Evolutionary conservation across 495 filamentous ascomycete species (phyloP), one percentile per base, ranked within the genome.

Genomic region (Terfezia boudieri): DNA sequence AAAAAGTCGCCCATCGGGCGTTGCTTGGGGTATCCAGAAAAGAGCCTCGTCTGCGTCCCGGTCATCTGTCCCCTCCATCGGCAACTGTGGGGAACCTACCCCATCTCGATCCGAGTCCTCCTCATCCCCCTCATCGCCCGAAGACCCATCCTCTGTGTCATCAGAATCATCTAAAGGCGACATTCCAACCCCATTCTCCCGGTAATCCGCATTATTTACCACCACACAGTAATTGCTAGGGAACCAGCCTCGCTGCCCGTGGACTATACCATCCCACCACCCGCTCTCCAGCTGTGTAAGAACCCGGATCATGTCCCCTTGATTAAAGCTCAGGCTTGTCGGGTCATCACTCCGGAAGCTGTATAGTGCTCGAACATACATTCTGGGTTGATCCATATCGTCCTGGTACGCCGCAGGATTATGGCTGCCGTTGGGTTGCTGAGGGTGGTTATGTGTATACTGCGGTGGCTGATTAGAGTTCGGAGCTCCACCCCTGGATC

Each of bases 241-340:
- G 70, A 98, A 98, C 90, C 90, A 98, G 54, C 90, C 90, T 59
- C 90, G 79, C 56, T 89, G 79, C 49, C 83, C 86, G 57, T 88
- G 82, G 64, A 96, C 89, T 41, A 96, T 84, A 9, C 90, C 90
- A 69, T 98, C 90, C 90, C 90, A 98, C 90, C 90, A 98, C 9
- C 90, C 90, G 58, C 87, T 96, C 62, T 95, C 92, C 46, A 98
- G 73, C 67, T 94, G 88, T 55, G 93, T 98, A 56, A 98, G 82
- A 60, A 98, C 90, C 70, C 95, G 87, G 57, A 98, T 96, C 55
- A 94, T 79, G 65, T 96, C 90, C 57, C 92, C 92, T 61, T 89
- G 81, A 56, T 79, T 84, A 66, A 98, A 96, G 70, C 88, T 95
- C 61, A 98, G 71, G 69, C 88, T 95, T 41, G 90, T 95, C 59